These are phyloP conservation scores for Mycena maculata DNA, from an alignment of 768 basidiomycete genomes.

Conservation along the genomic window DNA sequence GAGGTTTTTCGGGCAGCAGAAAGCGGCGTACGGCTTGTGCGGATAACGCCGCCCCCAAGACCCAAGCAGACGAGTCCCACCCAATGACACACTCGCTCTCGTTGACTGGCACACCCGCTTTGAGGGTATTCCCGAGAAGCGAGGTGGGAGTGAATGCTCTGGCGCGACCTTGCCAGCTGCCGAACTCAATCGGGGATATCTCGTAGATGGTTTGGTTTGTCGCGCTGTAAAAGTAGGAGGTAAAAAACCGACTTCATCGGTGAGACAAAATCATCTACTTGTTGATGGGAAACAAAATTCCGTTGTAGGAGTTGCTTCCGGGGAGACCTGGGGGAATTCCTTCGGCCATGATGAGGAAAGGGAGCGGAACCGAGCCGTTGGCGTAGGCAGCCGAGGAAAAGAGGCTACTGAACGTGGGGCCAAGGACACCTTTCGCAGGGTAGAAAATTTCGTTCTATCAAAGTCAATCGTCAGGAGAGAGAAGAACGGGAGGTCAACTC, in stretches of 20 bases:
- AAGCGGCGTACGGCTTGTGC: no score
- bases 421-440: no score
- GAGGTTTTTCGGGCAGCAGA: no score
- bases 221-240: constrained; percentile 1
- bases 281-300: constrained; percentile 19
- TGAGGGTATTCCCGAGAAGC: constrained; percentile 16
- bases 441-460: no score
- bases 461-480: no score
- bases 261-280: no score
- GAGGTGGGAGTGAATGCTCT: constrained; percentile 18
- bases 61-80: constrained; percentile 19
- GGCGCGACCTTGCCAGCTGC: constrained; percentile 20
- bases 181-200: constrained; percentile 19
- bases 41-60: constrained; percentile 6
- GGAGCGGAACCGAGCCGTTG: constrained; percentile 20
- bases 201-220: constrained; percentile 25
- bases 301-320: constrained; percentile 15
- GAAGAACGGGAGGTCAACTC: neutral
- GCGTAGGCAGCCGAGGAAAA: constrained; percentile 15
- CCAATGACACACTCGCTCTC: constrained; percentile 12
- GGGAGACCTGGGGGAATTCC: constrained; percentile 17
- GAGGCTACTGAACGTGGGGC: no score
- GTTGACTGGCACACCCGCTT: constrained; percentile 15
- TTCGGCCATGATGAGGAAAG: constrained; percentile 21
- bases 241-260: neutral